These are phyloP conservation scores for Plectranthus barbatus DNA, from an alignment of 257 asterid species.

Conservation along the genomic window DNA sequence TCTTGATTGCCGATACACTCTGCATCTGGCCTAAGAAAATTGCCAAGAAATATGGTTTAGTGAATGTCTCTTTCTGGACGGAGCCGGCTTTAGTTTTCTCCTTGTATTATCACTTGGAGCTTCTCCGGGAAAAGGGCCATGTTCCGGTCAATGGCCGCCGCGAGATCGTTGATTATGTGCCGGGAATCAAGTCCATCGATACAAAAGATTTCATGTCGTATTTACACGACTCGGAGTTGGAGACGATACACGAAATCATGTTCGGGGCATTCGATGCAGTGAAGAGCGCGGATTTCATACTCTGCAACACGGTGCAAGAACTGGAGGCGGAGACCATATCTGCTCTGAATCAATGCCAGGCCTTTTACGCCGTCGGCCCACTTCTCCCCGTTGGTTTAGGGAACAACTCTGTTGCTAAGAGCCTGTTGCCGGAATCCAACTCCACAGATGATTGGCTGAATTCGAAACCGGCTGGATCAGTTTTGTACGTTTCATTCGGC, in stretches of 20 bases:
- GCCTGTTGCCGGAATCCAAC: neutral
- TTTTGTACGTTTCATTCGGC: slow-evolving; percentile 11
- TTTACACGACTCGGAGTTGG: neutral
- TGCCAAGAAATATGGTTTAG: slow-evolving; percentile 28
- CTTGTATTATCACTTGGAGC: too few relatives aligned
- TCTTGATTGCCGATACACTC: slow-evolving; percentile 35
- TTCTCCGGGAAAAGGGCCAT: neutral
- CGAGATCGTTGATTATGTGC: neutral
- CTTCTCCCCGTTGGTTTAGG: neutral
- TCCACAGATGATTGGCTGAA: slow-evolving; percentile 5
- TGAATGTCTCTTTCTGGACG: slow-evolving; percentile 43
- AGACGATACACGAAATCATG: neutral
- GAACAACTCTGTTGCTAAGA: neutral
- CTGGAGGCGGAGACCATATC: neutral
- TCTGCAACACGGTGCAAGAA: too few relatives aligned
- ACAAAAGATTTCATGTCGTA: neutral
- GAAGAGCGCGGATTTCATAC: too few relatives aligned
- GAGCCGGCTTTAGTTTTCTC: slow-evolving; percentile 37
- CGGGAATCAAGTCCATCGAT: neutral
- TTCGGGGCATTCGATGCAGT: neutral
- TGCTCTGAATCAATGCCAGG: neutral
- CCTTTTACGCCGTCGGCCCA: slow-evolving; percentile 11
- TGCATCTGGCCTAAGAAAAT: slow-evolving; percentile 26
- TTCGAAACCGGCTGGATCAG: slow-evolving; percentile 4
- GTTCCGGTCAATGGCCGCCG: neutral